Percentiles rank a stretch among this genome's conserved stretches.
These are phyloP conservation scores for Thymus mandschuricus DNA, from an alignment of 257 asterid species.

Conservation along the genomic window DNA sequence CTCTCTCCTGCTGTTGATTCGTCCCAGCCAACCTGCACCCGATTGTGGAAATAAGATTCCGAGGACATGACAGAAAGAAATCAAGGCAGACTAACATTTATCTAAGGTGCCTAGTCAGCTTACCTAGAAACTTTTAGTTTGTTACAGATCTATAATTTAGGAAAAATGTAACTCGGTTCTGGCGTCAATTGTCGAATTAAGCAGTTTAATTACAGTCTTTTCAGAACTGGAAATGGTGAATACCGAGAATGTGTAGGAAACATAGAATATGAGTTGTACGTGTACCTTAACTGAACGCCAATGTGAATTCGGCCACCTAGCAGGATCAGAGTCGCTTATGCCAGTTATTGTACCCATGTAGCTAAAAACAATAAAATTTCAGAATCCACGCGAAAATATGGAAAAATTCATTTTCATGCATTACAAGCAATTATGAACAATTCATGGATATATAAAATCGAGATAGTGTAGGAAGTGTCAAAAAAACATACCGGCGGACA, in stretches of 20 bases:
- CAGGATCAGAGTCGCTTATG: slow-evolving; percentile 71
- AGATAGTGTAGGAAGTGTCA: neutral
- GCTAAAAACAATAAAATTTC: slow-evolving; percentile 42
- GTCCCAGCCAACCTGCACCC: slow-evolving; percentile 82
- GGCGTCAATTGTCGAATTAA: neutral
- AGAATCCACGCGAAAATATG: slow-evolving; percentile 14
- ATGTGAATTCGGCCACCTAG: slow-evolving; percentile 76
- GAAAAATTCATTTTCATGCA: neutral
- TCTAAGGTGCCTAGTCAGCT: neutral
- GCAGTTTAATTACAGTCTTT: neutral
- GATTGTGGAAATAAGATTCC: neutral
- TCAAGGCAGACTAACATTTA: too few relatives aligned
- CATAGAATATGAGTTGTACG: neutral
- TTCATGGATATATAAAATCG: neutral
- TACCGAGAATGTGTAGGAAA: neutral
- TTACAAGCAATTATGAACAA: neutral
- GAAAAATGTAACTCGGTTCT: neutral
- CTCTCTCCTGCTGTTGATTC: slow-evolving; percentile 86
- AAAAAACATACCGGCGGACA: slow-evolving; percentile 61
- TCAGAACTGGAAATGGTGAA: neutral
- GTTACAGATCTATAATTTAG: neutral
- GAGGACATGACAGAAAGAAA: too few relatives aligned
- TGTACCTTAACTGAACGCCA: slow-evolving; percentile 89
- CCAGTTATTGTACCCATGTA: slow-evolving; percentile 92
- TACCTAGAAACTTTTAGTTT: neutral